Evolutionary conservation across 2,329 filamentous ascomycete genomes (phyloP), one percentile per base, ranked within the genome.

Genomic region (Grosmannia huntii): DNA sequence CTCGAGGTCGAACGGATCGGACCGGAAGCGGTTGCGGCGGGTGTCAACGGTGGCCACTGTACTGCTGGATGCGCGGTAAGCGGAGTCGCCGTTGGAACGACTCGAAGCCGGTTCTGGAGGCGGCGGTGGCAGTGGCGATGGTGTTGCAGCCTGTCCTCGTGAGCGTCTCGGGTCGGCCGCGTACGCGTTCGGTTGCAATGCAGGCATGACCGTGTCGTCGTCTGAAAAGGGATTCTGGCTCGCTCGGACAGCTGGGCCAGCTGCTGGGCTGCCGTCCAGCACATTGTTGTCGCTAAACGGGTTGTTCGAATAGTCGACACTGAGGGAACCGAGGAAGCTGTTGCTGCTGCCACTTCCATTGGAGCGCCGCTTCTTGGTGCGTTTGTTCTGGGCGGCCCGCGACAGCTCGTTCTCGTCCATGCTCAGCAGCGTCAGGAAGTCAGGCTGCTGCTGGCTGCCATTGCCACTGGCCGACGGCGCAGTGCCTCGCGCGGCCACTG

Each of bases 1-100:
- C 65, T 85, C 82, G n/a, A 85, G 72, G 63, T 86, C 83, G 64
- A 85, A 85, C 1, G 81, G 82, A 62, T 85, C 82, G 1, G 81
- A 84, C 51, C 81, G 79, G 66, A 83, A 81, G 65, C 81, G 82
- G 64, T 77, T 78, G 58, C 62, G 62, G 7, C 61, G 60, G 6
- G 71, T 74, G 51, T 72, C 36, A 38, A 38, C 36, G 36, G 36
- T 38, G 14, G 36, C 36, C 5, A 38, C 36, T 14, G 36, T 75
- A 38, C 69, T 69, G n/a, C 68, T 65, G 46, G 73, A 78, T 50
- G 76, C 73, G 48, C 75, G 72, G 63, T 76, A 75, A 56, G 36
- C 36, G 4, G 36, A 73, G 55, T 70, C 63, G 65, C 62, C 57
- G 61, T 68, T 62, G 61, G 63, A 65, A 31, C 27, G 6, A 21